Percentiles rank a stretch among this genome's conserved stretches.
Conservation (phyloP, 495 filamentous ascomycete genomes). For the Penicillium crystallinum region DNA sequence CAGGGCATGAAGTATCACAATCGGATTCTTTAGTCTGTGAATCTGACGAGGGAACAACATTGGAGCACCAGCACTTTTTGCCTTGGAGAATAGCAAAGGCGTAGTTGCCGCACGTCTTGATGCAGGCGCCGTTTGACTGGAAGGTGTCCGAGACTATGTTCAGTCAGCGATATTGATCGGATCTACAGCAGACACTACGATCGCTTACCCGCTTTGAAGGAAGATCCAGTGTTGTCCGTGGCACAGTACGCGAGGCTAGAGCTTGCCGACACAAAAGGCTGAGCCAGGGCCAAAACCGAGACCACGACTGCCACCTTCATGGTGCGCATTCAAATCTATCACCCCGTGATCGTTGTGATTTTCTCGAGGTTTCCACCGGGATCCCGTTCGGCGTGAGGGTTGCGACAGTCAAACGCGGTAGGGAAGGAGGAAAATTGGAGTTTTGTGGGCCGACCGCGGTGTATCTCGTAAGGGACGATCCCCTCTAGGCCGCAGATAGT, state of each 20-base stretch:
- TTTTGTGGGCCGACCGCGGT: conserved; percentile 16
- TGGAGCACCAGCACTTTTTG: conserved; percentile 69
- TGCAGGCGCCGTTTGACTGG: conserved; percentile 64
- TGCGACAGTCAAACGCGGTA: neutral
- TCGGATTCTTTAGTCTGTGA: conserved; percentile 29
- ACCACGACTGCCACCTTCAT: conserved; percentile 17
- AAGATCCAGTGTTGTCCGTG: conserved; percentile 41
- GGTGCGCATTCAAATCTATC: neutral
- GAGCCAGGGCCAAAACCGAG: conserved; percentile 10
- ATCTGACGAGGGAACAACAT: conserved; percentile 54
- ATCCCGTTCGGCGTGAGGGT: neutral
- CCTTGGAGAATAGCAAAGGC: conserved; percentile 65
- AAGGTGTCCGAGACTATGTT: conserved; percentile 47
- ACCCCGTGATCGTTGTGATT: neutral
- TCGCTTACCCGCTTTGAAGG: conserved; percentile 26
- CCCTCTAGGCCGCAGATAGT: conserved; percentile 1
- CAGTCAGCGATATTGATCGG: conserved; percentile 13
- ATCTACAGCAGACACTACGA: neutral
- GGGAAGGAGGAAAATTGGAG: neutral
- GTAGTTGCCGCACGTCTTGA: conserved; percentile 50
- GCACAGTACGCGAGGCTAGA: conserved; percentile 40
- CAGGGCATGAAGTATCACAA: conserved; percentile 60
- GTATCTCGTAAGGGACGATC: conserved; percentile 11
- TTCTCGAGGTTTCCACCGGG: neutral
- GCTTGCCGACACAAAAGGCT: conserved; percentile 13